Base-by-base conservation (phyloP, 2,329 filamentous ascomycete species). In the Zymoseptoria crescenta region DNA sequence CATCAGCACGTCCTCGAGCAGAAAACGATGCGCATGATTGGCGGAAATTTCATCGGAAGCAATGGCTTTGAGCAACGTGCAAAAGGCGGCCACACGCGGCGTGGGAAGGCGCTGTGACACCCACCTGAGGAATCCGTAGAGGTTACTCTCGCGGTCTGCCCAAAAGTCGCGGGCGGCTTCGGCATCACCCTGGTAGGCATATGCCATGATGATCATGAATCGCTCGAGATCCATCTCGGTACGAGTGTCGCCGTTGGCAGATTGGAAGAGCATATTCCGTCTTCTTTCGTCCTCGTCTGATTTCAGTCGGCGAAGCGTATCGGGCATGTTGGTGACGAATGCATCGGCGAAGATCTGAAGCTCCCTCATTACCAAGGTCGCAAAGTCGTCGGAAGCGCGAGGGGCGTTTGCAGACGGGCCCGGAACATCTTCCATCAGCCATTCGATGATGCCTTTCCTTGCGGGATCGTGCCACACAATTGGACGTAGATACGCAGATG, bases 71-170 rank as follows among this genome's bases (percentile, higher is more conserved):
- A 99, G 79, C 86, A 99, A 93, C 71, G 97, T 93, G 73, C 94
- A 99, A 68, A 97, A 99, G 10, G 93, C 92, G 62, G 91, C 94
- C 60, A 96, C 92, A 24, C 96, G 82, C n/a, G 94, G 94, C 0
- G 95, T 96, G 0, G 95, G 96, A 61, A 96, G 91, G 67, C 94
- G 83, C 66, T 91, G 87, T 3, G 94, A 96, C n/a, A 92, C 89
- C 94, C 94, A 99, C 64, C 96, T 89, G 72, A 99, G 81, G 71
- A 99, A 99, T 0, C 94, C 94, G 63, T 92, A 89, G 30, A 99
- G 79, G 66, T 96, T 96, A 70, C 91, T 91, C 68, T 99, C 94
- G 1, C 88, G 86, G 70, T 96, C 92, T 30, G 83, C 83, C 94
- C 94, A 99, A 67, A 97, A 97, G 52, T 87, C 88, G 69, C 89